phyloP scores from a whole-genome alignment of 2,329 filamentous ascomycete species.

The Rasamsonia emersonii region DNA sequence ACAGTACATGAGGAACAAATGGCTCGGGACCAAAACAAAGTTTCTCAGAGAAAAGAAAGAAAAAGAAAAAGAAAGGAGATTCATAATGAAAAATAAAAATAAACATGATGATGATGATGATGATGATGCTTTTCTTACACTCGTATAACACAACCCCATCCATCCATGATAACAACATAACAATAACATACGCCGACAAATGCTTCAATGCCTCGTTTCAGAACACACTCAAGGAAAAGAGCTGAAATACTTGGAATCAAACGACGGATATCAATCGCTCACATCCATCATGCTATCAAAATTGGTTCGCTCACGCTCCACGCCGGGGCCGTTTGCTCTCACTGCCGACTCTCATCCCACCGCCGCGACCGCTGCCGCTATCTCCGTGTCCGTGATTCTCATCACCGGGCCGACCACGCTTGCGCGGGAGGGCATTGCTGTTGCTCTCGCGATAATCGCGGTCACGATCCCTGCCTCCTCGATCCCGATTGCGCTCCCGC shows the following conservation, averaged over 20 bases:
- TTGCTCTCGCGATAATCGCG: conserved; percentile 26
- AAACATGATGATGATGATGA: too few relatives aligned
- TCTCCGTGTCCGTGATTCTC: conserved; percentile 22
- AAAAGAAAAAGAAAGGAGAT: too few relatives aligned
- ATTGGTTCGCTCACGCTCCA: conserved; percentile 21
- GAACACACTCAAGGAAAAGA: neutral
- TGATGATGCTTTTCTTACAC: too few relatives aligned
- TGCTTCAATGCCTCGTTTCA: too few relatives aligned
- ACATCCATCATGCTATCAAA: conserved; percentile 1
- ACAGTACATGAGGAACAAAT: too few relatives aligned
- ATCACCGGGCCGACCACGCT: conserved; percentile 28
- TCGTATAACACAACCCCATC: too few relatives aligned
- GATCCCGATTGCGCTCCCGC: conserved; percentile 25
- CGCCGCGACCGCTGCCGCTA: conserved; percentile 25
- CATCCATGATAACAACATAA: too few relatives aligned
- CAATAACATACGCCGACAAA: too few relatives aligned
- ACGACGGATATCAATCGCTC: neutral
- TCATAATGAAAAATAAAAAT: too few relatives aligned
- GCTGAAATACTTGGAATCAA: neutral
- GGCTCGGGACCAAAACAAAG: too few relatives aligned
- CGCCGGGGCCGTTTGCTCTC: conserved; percentile 35
- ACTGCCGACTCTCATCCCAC: conserved; percentile 30
- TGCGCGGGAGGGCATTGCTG: conserved; percentile 22
- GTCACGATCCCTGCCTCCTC: conserved; percentile 18
- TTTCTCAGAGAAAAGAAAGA: too few relatives aligned